These are phyloP conservation scores for Boechera stricta DNA, from an alignment of 345 rosid genomes.

Conservation along the genomic window DNA sequence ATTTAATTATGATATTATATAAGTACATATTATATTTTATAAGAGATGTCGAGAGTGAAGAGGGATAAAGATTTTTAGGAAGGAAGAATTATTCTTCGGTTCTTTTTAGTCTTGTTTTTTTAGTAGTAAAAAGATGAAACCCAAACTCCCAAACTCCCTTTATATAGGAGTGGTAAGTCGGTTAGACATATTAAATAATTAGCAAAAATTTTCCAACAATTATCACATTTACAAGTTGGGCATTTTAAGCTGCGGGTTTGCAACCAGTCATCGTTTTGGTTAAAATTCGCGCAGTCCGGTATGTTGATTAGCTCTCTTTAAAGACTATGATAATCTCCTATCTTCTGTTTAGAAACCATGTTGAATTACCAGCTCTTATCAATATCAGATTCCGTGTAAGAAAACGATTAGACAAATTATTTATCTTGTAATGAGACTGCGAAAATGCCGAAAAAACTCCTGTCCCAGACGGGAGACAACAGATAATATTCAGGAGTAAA, in stretches of 20 bases:
- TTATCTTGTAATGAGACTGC: conserved; percentile 7
- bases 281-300: not conserved
- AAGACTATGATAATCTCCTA: not conserved
- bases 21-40: no score
- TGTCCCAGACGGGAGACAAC: not conserved
- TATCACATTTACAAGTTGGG: not conserved
- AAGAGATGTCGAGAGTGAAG: no score
- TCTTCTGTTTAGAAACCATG: conserved; percentile 1
- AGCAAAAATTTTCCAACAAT: no score
- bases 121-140: no score
- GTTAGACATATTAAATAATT: no score
- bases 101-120: no score
- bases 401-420: not conserved
- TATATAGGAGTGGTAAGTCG: no score
- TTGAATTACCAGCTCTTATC: not conserved
- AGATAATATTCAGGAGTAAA: conserved; percentile 22
- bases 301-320: not conserved
- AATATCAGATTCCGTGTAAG: not conserved
- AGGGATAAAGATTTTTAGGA: no score
- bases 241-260: not conserved
- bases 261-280: not conserved
- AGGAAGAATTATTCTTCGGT: no score
- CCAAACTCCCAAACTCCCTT: no score
- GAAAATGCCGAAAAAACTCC: conserved; percentile 14
- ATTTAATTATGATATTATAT: no score